Base-by-base conservation (phyloP, 305 asterid species). In the Fraxinus latifolia region DNA sequence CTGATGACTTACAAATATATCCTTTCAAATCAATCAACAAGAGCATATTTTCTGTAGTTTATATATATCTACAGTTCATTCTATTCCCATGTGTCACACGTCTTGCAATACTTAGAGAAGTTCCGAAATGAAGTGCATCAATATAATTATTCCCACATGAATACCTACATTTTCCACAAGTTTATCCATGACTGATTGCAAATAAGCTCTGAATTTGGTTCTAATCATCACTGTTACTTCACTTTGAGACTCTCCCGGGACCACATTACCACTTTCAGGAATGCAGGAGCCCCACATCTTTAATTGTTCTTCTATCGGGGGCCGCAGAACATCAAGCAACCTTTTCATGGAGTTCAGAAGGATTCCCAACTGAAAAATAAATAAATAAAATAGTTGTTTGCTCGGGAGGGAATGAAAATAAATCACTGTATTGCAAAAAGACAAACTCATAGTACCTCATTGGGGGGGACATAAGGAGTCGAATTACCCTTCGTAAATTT, bases 221-320 rank as follows among this genome's bases (percentile, higher is more conserved):
- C 97, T 84, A 73, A 95, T 88, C 97, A 94, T 93, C 75, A 95
- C 97, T 0, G 94, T 91, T 50, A 95, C 94, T 91, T 92, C 99
- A 79, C 97, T 90, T 76, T 92, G 91, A 79, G 90, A 87, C 83
- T 95, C 98, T 17, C 99, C 97, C 0, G 97, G 89, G 33, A 83
- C 85, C 77, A 84, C 85, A 80, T 84, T 87, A 50, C 94, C 97
- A 55, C 83, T 90, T 76, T 90, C 95, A 1, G 97, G 95, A 19
- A 94, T 91, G 89, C 95, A 93, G 79, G 98, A 91, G 74, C 96
- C 91, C 98, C 99, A 94, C 37, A 82, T 65, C 89, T 93, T 93
- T 73, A 95, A 77, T 78, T 93, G 93, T 44, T 88, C 84, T 88
- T 94, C 96, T 84, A 94, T 89, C 23, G 80, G 92, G 19, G 98